phyloP scores from a whole-genome alignment of 352 stramenopile genomes.

The Phytophthora boehmeriae region DNA sequence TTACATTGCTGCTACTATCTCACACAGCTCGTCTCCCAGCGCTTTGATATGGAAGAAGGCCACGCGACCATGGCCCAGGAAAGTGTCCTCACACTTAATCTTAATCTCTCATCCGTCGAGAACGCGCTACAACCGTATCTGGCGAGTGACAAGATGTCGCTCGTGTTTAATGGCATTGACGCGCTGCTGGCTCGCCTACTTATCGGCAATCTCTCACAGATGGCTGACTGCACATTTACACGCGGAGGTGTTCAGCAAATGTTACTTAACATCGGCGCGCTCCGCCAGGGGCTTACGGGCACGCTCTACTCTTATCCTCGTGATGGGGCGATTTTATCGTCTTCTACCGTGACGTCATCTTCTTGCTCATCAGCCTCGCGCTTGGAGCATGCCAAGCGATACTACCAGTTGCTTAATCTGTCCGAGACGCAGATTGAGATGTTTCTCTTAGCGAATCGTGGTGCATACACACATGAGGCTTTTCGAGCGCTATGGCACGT shows the following conservation, averaged over 20 bases:
- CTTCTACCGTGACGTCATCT: constrained; percentile 20
- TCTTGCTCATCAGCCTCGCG: constrained; percentile 44
- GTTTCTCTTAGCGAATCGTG: constrained; percentile 78
- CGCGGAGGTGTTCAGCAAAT: constrained; percentile 81
- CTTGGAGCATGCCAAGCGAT: constrained; percentile 82
- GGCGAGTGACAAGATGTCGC: constrained; percentile 72
- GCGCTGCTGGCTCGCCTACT: constrained; percentile 62
- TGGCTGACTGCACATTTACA: constrained; percentile 64
- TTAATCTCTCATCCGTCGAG: constrained; percentile 78
- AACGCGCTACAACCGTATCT: constrained; percentile 77
- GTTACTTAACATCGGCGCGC: constrained; percentile 74
- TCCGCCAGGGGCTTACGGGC: constrained; percentile 76
- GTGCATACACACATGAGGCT: constrained; percentile 56
- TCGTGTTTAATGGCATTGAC: constrained; percentile 79
- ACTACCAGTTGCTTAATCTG: constrained; percentile 74
- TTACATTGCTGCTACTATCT: constrained; percentile 82
- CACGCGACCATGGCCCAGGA: constrained; percentile 72
- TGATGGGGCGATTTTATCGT: constrained; percentile 34
- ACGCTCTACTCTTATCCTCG: constrained; percentile 79
- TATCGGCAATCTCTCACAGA: constrained; percentile 70
- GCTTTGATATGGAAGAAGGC: constrained; percentile 63
- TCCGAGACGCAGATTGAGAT: constrained; percentile 81
- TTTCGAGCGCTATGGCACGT: constrained; percentile 82
- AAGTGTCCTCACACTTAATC: constrained; percentile 72
- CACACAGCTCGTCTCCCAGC: constrained; percentile 72